Percentiles rank a stretch among this genome's conserved stretches.
Conservation (phyloP, 2,329 filamentous ascomycete genomes). For the Decorospora gaudefroyi region DNA sequence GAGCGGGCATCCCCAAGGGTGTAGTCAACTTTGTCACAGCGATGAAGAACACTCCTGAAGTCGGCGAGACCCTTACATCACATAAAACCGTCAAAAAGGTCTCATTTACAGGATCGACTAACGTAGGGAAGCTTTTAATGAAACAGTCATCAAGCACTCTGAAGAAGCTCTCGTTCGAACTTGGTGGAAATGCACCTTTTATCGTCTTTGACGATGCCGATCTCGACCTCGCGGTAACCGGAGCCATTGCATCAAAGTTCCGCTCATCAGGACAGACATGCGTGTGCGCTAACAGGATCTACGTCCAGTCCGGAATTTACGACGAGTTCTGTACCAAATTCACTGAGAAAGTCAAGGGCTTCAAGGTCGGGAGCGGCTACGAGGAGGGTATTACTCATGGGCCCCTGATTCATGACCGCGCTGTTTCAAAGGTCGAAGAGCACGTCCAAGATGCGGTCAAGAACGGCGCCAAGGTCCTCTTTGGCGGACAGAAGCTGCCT, state of each 20-base stretch:
- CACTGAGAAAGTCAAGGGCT: slow-evolving; percentile 70
- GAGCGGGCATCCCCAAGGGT: slow-evolving; percentile 86
- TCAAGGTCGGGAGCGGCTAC: slow-evolving; percentile 78
- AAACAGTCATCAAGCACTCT: slow-evolving; percentile 80
- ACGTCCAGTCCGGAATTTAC: slow-evolving; percentile 77
- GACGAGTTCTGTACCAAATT: slow-evolving; percentile 72
- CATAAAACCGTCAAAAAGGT: slow-evolving; percentile 81
- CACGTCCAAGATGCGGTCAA: slow-evolving; percentile 45
- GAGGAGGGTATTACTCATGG: slow-evolving; percentile 73
- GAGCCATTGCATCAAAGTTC: slow-evolving; percentile 88
- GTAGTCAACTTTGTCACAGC: slow-evolving; percentile 89
- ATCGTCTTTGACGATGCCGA: slow-evolving; percentile 97
- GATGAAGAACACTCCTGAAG: slow-evolving; percentile 74
- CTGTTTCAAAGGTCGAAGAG: slow-evolving; percentile 51
- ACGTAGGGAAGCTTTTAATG: slow-evolving; percentile 78
- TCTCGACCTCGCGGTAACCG: slow-evolving; percentile 79
- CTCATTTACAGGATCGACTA: slow-evolving; percentile 83
- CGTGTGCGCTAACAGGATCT: slow-evolving; percentile 77
- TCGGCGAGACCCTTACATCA: slow-evolving; percentile 78
- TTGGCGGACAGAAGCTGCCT: slow-evolving; percentile 68
- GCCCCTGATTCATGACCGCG: slow-evolving; percentile 82
- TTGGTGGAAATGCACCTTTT: slow-evolving; percentile 93
- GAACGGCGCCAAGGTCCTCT: slow-evolving; percentile 40
- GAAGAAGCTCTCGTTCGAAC: slow-evolving; percentile 87
- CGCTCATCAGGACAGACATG: slow-evolving; percentile 94